Evolutionary conservation across 176 grass and related monocot species (phyloP).

Genomic region (Oryza meridionalis): DNA sequence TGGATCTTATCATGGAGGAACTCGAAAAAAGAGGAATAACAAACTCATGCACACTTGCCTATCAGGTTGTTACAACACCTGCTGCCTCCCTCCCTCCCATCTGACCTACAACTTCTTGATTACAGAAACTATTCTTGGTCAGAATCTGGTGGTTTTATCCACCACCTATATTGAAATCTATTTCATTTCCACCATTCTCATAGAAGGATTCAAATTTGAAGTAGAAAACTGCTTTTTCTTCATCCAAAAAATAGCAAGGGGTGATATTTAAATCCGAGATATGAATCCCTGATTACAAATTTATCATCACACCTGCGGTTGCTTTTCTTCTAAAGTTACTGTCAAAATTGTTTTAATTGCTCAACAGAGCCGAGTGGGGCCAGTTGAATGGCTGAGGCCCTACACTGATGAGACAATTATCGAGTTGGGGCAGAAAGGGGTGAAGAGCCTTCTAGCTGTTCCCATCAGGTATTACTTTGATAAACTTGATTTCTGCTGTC

Average conservation of each 20-base stretch:
- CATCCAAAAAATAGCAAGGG: background rate
- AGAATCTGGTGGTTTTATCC: background rate
- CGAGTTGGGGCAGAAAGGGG: slow-evolving; percentile 81
- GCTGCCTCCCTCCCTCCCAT: background rate
- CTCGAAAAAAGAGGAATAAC: slow-evolving; percentile 33
- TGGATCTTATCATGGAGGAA: slow-evolving; percentile 84
- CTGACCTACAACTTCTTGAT: background rate
- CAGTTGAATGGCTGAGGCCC: slow-evolving; percentile 96
- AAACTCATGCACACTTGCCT: slow-evolving; percentile 86
- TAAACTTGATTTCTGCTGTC: slow-evolving; percentile 18
- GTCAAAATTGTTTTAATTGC: slow-evolving; percentile 34
- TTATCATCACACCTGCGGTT: background rate
- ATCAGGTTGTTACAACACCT: slow-evolving; percentile 56
- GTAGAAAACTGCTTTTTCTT: background rate
- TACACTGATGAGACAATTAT: slow-evolving; percentile 99
- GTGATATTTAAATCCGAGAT: background rate
- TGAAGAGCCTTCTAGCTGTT: slow-evolving; percentile 91
- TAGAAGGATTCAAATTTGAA: background rate
- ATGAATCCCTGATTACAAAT: background rate
- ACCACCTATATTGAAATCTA: background rate
- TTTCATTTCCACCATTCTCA: background rate
- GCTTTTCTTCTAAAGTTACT: slow-evolving; percentile 25
- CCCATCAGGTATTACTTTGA: slow-evolving; percentile 74
- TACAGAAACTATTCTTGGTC: background rate
- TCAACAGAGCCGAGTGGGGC: slow-evolving; percentile 91